These are phyloP conservation scores for Globisporangium mamillatum DNA, from an alignment of 352 stramenopile species.

Conservation along the genomic window DNA sequence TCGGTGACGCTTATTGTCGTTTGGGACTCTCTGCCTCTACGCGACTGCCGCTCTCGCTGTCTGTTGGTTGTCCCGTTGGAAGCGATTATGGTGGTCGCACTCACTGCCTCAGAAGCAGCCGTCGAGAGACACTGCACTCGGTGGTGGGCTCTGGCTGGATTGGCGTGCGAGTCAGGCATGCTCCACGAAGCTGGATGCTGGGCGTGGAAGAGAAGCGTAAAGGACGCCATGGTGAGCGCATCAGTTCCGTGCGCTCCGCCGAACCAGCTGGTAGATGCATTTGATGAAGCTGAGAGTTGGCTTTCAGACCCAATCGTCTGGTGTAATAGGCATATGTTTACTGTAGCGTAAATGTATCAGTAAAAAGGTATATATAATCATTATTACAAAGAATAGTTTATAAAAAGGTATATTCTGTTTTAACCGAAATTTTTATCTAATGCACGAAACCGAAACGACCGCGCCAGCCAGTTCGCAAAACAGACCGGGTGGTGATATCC, in stretches of 20 bases:
- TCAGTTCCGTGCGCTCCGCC: slow-evolving; percentile 7
- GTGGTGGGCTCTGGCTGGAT: slow-evolving; percentile 4
- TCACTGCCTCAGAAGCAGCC: neutral
- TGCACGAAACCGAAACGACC: neutral
- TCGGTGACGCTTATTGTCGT: neutral
- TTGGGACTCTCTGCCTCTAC: neutral
- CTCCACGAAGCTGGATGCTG: neutral
- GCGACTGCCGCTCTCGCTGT: neutral
- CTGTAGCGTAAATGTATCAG: too few relatives aligned
- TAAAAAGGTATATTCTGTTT: neutral
- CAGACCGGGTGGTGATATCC: neutral
- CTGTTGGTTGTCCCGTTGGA: slow-evolving; percentile 3
- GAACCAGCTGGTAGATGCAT: slow-evolving; percentile 15
- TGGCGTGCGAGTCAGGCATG: neutral
- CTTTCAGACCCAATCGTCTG: neutral
- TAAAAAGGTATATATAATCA: neutral
- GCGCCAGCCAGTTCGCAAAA: slow-evolving; percentile 10
- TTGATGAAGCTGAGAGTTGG: neutral
- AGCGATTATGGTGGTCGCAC: slow-evolving; percentile 7
- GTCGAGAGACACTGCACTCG: slow-evolving; percentile 1
- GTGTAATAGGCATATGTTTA: neutral
- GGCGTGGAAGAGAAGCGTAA: slow-evolving; percentile 1
- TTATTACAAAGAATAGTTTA: too few relatives aligned
- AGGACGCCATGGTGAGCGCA: neutral
- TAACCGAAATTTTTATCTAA: too few relatives aligned